Base-by-base conservation (phyloP, 441 rosid genomes). In the Populus trichocarpa region DNA sequence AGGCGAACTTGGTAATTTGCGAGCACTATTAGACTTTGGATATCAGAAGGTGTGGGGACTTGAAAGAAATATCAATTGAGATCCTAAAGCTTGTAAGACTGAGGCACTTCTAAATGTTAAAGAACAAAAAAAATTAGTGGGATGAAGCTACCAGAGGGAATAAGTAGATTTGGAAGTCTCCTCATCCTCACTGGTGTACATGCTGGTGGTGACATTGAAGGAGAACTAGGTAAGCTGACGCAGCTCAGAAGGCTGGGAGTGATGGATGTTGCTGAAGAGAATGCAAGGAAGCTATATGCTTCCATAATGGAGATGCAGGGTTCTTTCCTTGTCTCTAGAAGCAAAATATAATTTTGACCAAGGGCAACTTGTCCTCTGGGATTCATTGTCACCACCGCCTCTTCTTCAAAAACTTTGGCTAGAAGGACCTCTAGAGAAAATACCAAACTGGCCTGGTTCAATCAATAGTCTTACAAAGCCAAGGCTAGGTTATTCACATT, bases 171-270 rank as follows among this genome's bases (percentile, higher is more conserved):
- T 22, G 69, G 63, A 40, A 83, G 78, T 63, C 82, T 81, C 32
- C 71, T 78, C 77, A 83, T 86, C 61, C 80, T 83, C 77, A 81
- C 84, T 7, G 87, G 89, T 8, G 42, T 80, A 42, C 76, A 82
- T 72, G 81, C 83, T 26, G 80, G 81, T 23, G 70, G 67, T 46
- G 75, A 78, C 66, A 77, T 68, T n/a, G 81, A 85, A 38, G 12
- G 8, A 66, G 85, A 87, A 80, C 33, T 85, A 42, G 72, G 81
- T 42, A 46, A 74, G 53, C 76, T 83, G 73, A 80, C 72, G 16
- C 79, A 80, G 35, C 90, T 83, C n/a, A 80, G 81, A 74, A 82
- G 81, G 72, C 75, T 77, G 35, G 81, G 89, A 63, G 83, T 82
- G 72, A 81, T 75, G 82, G 85, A 83, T 79, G 71, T 83, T 59